Evolutionary conservation across 768 basidiomycete species (phyloP).

Genomic region (Artomyces pyxidatus): DNA sequence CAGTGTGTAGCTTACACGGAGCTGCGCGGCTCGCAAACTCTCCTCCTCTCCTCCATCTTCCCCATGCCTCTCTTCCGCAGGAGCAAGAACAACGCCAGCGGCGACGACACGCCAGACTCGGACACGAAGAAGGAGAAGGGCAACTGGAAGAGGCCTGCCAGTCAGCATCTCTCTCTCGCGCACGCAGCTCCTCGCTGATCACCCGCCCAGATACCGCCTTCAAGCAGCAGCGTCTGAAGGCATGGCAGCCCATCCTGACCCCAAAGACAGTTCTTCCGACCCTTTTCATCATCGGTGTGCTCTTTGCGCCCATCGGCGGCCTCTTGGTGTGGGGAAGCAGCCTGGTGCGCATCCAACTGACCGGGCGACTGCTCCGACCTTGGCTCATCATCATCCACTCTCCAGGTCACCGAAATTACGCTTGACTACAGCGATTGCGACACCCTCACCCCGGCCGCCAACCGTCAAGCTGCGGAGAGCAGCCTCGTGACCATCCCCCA

Average conservation of each 20-base stretch:
- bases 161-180: slow-evolving; percentile 35
- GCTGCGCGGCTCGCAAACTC: no score
- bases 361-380: neutral
- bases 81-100: slow-evolving; percentile 17
- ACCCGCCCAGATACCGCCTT: slow-evolving; percentile 79
- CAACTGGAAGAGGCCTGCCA: slow-evolving; percentile 78
- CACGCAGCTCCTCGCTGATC: slow-evolving; percentile 15
- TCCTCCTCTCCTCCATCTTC: neutral
- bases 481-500: slow-evolving; percentile 51
- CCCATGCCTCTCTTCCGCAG: slow-evolving; percentile 27
- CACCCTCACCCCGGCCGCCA: slow-evolving; percentile 35
- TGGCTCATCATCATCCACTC: slow-evolving; percentile 1
- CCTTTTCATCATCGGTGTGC: slow-evolving; percentile 86
- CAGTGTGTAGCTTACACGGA: no score
- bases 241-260: slow-evolving; percentile 99
- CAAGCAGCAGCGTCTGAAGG: slow-evolving; percentile 98
- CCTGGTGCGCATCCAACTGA: slow-evolving; percentile 32
- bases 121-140: slow-evolving; percentile 71
- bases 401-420: slow-evolving; percentile 82
- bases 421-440: slow-evolving; percentile 96
- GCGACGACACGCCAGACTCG: slow-evolving; percentile 33
- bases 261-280: slow-evolving; percentile 97
- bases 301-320: slow-evolving; percentile 95
- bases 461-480: slow-evolving; percentile 30
- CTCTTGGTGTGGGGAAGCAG: slow-evolving; percentile 88